Evolutionary conservation across 805 yeast species (phyloP).

Genomic region (Spathaspora girioi): DNA sequence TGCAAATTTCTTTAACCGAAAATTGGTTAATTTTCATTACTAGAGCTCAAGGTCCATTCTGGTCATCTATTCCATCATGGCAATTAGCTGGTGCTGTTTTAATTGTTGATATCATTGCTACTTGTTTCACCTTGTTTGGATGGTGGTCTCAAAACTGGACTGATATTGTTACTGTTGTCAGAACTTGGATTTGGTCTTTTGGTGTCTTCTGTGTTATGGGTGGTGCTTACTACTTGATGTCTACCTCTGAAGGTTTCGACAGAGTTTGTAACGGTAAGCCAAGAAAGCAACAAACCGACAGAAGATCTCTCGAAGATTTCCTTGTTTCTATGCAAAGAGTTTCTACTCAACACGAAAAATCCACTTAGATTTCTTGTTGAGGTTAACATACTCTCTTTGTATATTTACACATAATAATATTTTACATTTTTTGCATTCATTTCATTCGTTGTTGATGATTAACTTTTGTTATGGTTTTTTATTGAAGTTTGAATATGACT

Average conservation of each 20-base stretch:
- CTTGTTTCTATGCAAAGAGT: slow-evolving; percentile 85
- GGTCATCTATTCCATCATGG: slow-evolving; percentile 97
- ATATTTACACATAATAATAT: background rate
- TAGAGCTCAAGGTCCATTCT: slow-evolving; percentile 97
- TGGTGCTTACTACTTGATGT: slow-evolving; percentile 94
- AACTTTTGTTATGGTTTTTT: background rate
- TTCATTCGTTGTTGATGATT: slow-evolving; percentile 1
- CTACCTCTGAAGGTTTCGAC: slow-evolving; percentile 75
- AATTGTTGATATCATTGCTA: slow-evolving; percentile 85
- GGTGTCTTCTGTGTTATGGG: slow-evolving; percentile 96
- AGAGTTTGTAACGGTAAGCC: slow-evolving; percentile 81
- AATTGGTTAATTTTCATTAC: slow-evolving; percentile 97
- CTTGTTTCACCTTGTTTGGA: slow-evolving; percentile 89
- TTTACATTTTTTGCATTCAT: slow-evolving; percentile 4
- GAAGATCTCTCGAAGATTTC: slow-evolving; percentile 79
- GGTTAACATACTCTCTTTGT: background rate
- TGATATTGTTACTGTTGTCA: slow-evolving; percentile 90
- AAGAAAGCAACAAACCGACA: slow-evolving; percentile 46
- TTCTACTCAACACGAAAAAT: slow-evolving; percentile 84
- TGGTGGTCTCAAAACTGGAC: slow-evolving; percentile 99
- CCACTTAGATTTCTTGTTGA: slow-evolving; percentile 40
- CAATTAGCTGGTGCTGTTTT: slow-evolving; percentile 93
- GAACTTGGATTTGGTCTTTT: slow-evolving; percentile 93
- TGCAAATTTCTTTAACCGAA: slow-evolving; percentile 92
- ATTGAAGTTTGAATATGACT: background rate